Evolutionary conservation across 2,329 filamentous ascomycete species (phyloP), one percentile per base, ranked within the genome.

Genomic region (Monosporascus cannonballus): DNA sequence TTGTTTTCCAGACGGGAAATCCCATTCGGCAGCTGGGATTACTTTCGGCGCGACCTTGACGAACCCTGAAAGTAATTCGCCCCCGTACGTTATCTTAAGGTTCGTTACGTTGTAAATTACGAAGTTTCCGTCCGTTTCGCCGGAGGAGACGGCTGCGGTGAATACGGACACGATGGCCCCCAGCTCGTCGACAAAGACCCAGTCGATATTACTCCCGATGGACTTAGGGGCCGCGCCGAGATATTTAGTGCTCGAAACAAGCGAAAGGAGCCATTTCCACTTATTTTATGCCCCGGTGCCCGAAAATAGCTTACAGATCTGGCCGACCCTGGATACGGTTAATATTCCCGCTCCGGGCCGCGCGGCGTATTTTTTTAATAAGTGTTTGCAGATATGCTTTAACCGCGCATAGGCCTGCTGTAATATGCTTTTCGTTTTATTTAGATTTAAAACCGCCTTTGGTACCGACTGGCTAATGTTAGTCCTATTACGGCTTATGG

Each of bases 361-460:
- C 1, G 44, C 45, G 8, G 51, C 59, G 38, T 61, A 65, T 6
- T 47, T 54, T 30, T 66, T 60, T 2, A 64, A 25, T 6, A 68
- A 51, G 6, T 58, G 58, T 55, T 67, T 63, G 47, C 62, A 61
- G n/a, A 66, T 51, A 36, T 63, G 62, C 54, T 68, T 68, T 11
- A 61, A 62, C 7, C 56, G 55, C 17, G 56, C 62, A 46, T 68
- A 68, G 3, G 64, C 65, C 50, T 66, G 61, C 11, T 52, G 51
- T 30, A 53, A 20, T 17, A 61, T 52, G 6, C 52, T 49, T 24
- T 36, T 54, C 2, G 48, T 48, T 24, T 60, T 50, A 8, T 57
- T 51, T 4, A 30, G 24, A 27, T 8, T 8, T 8, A 60, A 50
- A 20, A 67, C 55, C 3, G 53, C 52, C 51, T 67, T 63, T 1